These are phyloP conservation scores for Globisporangium ultimum DNA, from an alignment of 352 stramenopile species.

Conservation along the genomic window DNA sequence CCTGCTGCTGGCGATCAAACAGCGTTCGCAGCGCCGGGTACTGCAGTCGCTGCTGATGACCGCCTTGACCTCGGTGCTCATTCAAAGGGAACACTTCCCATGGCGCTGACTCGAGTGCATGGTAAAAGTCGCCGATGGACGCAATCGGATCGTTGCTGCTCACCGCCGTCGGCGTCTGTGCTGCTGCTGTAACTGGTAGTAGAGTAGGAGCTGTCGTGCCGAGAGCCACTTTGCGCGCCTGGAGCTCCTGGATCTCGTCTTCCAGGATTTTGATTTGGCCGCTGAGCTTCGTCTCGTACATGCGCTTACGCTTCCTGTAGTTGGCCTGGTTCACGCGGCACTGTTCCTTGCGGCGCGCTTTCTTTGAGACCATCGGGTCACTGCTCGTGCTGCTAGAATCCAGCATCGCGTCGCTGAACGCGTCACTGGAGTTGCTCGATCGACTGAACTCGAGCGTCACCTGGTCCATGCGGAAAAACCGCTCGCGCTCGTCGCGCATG, in stretches of 20 bases:
- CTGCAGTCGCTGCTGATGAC: not conserved
- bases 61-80: no score
- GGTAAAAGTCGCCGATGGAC: constrained; percentile 32
- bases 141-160: constrained; percentile 14
- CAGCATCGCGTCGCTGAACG: not conserved
- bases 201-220: not conserved
- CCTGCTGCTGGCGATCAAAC: constrained; percentile 24
- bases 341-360: constrained; percentile 46
- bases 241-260: constrained; percentile 32
- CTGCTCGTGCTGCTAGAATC: not conserved
- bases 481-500: not conserved
- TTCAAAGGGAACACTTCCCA: not conserved
- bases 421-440: constrained; percentile 2
- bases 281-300: constrained; percentile 30
- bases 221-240: constrained; percentile 8
- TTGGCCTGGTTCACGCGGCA: constrained; percentile 63
- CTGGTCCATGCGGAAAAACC: no score
- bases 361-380: constrained; percentile 22
- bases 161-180: not conserved
- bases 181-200: not conserved
- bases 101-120: constrained; percentile 14
- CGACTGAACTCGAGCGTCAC: not conserved
- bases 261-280: constrained; percentile 31
- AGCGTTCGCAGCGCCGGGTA: constrained; percentile 4
- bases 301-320: constrained; percentile 53